Conservation (phyloP, 495 filamentous ascomycete genomes). For the Tuber umbilicatum region DNA sequence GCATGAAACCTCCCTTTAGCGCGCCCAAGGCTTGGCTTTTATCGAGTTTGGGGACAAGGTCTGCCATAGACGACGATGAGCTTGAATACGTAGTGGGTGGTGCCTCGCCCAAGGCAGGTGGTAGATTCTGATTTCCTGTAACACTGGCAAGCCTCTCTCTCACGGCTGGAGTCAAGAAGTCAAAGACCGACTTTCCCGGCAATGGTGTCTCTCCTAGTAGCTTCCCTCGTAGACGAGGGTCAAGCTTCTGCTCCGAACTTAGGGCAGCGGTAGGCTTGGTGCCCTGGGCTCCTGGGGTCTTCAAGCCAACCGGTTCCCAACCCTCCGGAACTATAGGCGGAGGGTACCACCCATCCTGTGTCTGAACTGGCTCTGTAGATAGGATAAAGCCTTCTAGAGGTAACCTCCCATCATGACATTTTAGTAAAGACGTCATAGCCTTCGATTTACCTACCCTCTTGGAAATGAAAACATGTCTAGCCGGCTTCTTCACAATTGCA, state of each 20-base stretch:
- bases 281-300: not conserved
- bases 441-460: constrained; percentile 60
- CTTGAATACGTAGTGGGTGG: constrained; percentile 24
- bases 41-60: constrained; percentile 66
- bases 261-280: constrained; percentile 61
- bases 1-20: constrained; percentile 71
- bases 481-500: constrained; percentile 45
- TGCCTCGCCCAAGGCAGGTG: constrained; percentile 65
- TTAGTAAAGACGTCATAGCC: constrained; percentile 55
- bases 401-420: constrained; percentile 81
- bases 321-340: constrained; percentile 67
- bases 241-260: constrained; percentile 50
- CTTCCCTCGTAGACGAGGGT: constrained; percentile 72
- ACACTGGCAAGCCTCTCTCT: constrained; percentile 68
- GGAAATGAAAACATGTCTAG: constrained; percentile 69
- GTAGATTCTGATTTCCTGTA: constrained; percentile 70
- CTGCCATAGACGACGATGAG: constrained; percentile 25
- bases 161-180: constrained; percentile 77
- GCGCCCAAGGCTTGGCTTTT: constrained; percentile 67
- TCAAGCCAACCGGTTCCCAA: constrained; percentile 60
- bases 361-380: constrained; percentile 51
- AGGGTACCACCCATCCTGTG: constrained; percentile 58
- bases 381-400: constrained; percentile 83
- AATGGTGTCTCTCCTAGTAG: constrained; percentile 75
- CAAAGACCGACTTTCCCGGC: constrained; percentile 90